These are phyloP conservation scores for Elsinoe ampelina DNA, from an alignment of 2,329 filamentous ascomycete genomes.

Conservation along the genomic window DNA sequence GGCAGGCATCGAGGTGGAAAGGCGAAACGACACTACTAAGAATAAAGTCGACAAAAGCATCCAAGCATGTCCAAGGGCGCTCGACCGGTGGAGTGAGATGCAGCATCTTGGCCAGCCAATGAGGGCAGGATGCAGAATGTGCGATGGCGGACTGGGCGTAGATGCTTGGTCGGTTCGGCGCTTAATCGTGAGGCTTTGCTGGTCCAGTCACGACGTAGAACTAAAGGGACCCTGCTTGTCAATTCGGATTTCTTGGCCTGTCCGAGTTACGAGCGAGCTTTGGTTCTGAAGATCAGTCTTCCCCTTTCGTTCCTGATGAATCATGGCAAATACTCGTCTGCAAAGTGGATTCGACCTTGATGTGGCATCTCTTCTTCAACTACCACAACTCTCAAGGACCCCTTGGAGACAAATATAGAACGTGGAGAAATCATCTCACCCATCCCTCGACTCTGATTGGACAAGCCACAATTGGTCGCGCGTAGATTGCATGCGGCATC, in stretches of 20 bases:
- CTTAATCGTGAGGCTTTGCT: constrained; percentile 5
- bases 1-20: not conserved
- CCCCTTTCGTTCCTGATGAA: not conserved
- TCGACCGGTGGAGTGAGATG: not conserved
- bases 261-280: constrained; percentile 5
- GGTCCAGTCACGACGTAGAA: not conserved
- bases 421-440: not conserved
- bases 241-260: not conserved
- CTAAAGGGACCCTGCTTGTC: not conserved
- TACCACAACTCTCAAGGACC: not conserved
- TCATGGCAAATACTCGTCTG: not conserved
- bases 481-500: not conserved
- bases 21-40: constrained; percentile 7
- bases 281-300: not conserved
- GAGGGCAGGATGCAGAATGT: not conserved
- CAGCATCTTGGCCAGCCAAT: constrained; percentile 8
- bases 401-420: constrained; percentile 6
- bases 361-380: not conserved
- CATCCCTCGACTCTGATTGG: not conserved
- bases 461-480: constrained; percentile 1
- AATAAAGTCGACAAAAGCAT: constrained; percentile 5
- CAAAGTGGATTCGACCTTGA: not conserved
- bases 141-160: not conserved
- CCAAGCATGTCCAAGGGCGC: constrained; percentile 10
- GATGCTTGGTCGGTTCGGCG: constrained; percentile 11